Evolutionary conservation across 257 asterid species (phyloP).

Genomic region (Ajuga chamaepitys): DNA sequence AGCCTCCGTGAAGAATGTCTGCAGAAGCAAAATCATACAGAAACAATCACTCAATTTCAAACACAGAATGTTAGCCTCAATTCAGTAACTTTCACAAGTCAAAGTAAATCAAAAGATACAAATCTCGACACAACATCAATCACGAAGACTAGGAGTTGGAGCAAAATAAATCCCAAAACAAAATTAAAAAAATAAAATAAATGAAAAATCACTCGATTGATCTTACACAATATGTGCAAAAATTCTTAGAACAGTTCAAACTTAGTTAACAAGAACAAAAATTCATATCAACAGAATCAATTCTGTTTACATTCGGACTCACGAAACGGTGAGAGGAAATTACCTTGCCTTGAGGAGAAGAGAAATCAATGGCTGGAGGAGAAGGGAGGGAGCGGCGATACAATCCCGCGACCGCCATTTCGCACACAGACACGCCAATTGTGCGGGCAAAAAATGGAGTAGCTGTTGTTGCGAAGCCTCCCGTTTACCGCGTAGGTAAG

Average conservation of each 20-base stretch:
- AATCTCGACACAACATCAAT: too few relatives aligned
- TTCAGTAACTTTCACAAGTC: too few relatives aligned
- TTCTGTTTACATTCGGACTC: not conserved
- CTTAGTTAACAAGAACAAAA: not conserved
- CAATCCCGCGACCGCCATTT: conserved; percentile 49
- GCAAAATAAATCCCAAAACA: not conserved
- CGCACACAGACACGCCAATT: conserved; percentile 1
- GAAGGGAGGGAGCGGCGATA: conserved; percentile 64
- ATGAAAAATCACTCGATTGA: not conserved
- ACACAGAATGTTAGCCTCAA: not conserved
- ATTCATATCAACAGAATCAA: not conserved
- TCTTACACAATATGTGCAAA: not conserved
- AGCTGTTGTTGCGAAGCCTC: not conserved
- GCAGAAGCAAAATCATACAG: conserved; percentile 15
- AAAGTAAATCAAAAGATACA: too few relatives aligned
- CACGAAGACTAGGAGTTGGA: not conserved
- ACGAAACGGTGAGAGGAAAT: not conserved
- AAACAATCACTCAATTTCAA: not conserved
- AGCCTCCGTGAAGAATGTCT: conserved; percentile 60
- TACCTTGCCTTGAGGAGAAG: conserved; percentile 71
- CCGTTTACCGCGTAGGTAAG: not conserved
- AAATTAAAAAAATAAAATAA: not conserved
- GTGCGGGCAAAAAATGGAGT: not conserved
- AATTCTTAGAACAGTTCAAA: not conserved
- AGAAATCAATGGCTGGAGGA: conserved; percentile 67